A percentile compares a stretch with the other conserved stretches of the same genome.
Conservation (phyloP, 805 yeast genomes). For the Blastobotrys peoriensis region DNA sequence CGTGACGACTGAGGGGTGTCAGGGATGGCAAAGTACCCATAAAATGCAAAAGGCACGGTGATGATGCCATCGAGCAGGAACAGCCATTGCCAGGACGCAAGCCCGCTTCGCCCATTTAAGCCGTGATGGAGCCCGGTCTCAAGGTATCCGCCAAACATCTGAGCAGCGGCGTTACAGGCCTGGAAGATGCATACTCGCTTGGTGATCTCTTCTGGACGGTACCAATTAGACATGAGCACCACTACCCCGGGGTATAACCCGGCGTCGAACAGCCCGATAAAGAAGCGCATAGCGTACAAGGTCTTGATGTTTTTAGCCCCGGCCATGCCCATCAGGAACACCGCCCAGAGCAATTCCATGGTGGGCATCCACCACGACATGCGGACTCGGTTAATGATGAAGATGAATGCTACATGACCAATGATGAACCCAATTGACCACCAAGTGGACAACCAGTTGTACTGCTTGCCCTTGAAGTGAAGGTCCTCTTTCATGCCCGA, state of each 20-base stretch:
- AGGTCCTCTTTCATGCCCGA: conserved; percentile 36
- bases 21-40: conserved; percentile 37
- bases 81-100: conserved; percentile 60
- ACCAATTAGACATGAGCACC: conserved; percentile 26
- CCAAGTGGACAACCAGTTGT: conserved; percentile 21
- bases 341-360: conserved; percentile 25
- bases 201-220: conserved; percentile 25
- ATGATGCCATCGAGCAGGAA: conserved; percentile 38
- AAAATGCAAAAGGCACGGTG: conserved; percentile 10
- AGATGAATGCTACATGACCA: conserved; percentile 27
- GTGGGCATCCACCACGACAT: conserved; percentile 26
- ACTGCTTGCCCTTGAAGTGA: conserved; percentile 22
- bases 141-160: conserved; percentile 58
- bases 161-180: conserved; percentile 44
- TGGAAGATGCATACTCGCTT: conserved; percentile 32
- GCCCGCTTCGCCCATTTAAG: too few species aligned
- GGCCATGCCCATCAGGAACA: conserved; percentile 20
- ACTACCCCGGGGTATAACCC: conserved; percentile 26
- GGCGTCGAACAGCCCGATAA: conserved; percentile 28
- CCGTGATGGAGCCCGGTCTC: too few species aligned
- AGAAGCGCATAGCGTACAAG: conserved; percentile 27
- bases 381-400: conserved; percentile 24
- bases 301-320: conserved; percentile 21
- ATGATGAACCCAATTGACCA: conserved; percentile 28
- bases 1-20: conserved; percentile 40